Conservation (phyloP, 768 basidiomycete species). For the Boletus subcaerulescens region DNA sequence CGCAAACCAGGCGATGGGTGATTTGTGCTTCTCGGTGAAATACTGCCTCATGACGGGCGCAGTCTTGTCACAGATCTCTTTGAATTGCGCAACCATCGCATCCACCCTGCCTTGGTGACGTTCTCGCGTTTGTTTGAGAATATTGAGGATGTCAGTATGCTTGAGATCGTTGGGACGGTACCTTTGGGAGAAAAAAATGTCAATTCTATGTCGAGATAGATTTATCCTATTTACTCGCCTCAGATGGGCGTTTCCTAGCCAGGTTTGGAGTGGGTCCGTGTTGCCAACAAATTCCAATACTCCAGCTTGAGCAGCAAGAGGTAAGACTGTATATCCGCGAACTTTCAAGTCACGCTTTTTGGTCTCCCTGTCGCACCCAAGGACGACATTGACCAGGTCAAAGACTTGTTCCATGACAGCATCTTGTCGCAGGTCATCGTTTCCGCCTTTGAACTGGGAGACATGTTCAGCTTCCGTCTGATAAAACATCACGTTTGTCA, state of each 20-base stretch:
- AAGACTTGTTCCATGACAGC: slow-evolving; percentile 99
- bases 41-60: slow-evolving; percentile 92
- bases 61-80: slow-evolving; percentile 43
- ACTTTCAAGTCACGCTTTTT: slow-evolving; percentile 67
- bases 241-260: slow-evolving; percentile 62
- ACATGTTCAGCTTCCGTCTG: background rate
- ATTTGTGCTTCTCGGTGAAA: slow-evolving; percentile 87
- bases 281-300: slow-evolving; percentile 89
- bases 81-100: slow-evolving; percentile 34
- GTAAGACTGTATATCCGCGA: slow-evolving; percentile 86
- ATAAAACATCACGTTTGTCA: background rate
- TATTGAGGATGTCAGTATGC: slow-evolving; percentile 27
- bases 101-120: slow-evolving; percentile 31
- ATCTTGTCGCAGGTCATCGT: slow-evolving; percentile 93
- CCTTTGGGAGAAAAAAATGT: slow-evolving; percentile 35
- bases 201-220: background rate
- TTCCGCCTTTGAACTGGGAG: slow-evolving; percentile 82
- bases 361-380: slow-evolving; percentile 73
- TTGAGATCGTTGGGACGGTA: slow-evolving; percentile 62
- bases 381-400: slow-evolving; percentile 76
- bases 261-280: slow-evolving; percentile 59
- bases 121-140: slow-evolving; percentile 33
- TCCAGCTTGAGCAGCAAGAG: slow-evolving; percentile 76
- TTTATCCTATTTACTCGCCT: slow-evolving; percentile 39
- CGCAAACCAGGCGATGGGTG: slow-evolving; percentile 87